Evolutionary conservation across 2,329 filamentous ascomycete species (phyloP).

Genomic region (Pyricularia grisea): DNA sequence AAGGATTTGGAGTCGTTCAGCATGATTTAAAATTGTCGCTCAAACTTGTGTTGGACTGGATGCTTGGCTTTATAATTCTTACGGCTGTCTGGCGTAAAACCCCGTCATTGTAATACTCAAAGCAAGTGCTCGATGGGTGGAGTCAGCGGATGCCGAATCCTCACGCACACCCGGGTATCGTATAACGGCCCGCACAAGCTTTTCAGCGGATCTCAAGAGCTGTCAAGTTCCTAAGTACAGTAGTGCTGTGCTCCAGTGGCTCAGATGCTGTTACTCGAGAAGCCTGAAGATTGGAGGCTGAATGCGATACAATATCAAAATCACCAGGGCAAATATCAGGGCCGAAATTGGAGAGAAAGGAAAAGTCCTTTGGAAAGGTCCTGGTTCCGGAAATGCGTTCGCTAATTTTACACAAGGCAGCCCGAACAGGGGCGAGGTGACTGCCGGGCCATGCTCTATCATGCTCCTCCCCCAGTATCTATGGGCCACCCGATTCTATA

Average conservation of each 20-base stretch:
- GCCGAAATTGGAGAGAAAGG: neutral
- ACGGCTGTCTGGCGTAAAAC: neutral
- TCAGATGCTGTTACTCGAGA: neutral
- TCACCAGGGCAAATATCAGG: neutral
- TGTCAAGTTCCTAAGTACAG: neutral
- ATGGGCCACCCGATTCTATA: slow-evolving; percentile 4
- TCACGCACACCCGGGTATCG: neutral
- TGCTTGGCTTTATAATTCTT: neutral
- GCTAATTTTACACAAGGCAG: slow-evolving; percentile 4
- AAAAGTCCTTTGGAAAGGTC: slow-evolving; percentile 2
- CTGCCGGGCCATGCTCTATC: slow-evolving; percentile 3
- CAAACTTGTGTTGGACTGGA: neutral
- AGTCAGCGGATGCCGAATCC: neutral
- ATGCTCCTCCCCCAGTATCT: slow-evolving; percentile 5
- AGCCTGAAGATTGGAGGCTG: neutral
- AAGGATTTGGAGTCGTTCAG: neutral
- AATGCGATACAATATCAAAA: neutral
- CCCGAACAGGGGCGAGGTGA: slow-evolving; percentile 4
- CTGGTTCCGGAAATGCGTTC: slow-evolving; percentile 5
- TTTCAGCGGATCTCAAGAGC: neutral
- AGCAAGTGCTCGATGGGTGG: neutral
- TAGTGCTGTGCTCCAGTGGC: neutral
- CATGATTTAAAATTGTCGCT: neutral
- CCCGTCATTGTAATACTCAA: neutral
- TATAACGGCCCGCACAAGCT: neutral